A percentile compares a stretch with the other conserved stretches of the same genome.
Conservation (phyloP, 768 basidiomycete genomes). For the Naganishia vishniacii region DNA sequence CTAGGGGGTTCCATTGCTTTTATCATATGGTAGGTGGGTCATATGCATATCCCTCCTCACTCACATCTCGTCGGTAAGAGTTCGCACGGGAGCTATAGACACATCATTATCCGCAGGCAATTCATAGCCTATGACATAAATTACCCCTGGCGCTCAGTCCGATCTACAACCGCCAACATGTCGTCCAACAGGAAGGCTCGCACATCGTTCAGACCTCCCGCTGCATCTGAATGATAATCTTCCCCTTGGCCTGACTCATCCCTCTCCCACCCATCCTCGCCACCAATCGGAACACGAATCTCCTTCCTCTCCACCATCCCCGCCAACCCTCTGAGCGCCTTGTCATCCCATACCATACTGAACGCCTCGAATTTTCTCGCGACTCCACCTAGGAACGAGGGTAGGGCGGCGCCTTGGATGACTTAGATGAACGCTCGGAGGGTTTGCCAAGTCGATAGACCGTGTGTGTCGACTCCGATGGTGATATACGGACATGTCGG, state of each 20-base stretch:
- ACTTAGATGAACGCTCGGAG: background rate
- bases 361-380: conserved; percentile 12
- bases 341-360: conserved; percentile 10
- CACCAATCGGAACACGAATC: conserved; percentile 22
- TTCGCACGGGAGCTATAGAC: no score
- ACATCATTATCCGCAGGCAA: no score
- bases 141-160: no score
- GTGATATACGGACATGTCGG: background rate
- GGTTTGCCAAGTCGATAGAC: conserved; percentile 3
- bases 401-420: background rate
- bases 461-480: conserved; percentile 11
- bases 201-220: background rate
- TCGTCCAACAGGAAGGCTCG: no score
- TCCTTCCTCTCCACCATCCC: background rate
- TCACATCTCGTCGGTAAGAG: no score
- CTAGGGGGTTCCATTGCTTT: conserved; percentile 9
- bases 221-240: conserved; percentile 22
- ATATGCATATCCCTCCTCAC: no score
- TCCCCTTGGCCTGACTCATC: conserved; percentile 23
- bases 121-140: no score
- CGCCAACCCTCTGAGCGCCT: conserved; percentile 6
- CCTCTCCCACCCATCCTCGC: conserved; percentile 4
- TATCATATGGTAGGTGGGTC: no score
- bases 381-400: conserved; percentile 12
- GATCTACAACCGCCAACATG: no score